Evolutionary conservation across 441 rosid species (phyloP), one percentile per base, ranked within the genome.

Genomic region (Euphorbia neoarborescens): DNA sequence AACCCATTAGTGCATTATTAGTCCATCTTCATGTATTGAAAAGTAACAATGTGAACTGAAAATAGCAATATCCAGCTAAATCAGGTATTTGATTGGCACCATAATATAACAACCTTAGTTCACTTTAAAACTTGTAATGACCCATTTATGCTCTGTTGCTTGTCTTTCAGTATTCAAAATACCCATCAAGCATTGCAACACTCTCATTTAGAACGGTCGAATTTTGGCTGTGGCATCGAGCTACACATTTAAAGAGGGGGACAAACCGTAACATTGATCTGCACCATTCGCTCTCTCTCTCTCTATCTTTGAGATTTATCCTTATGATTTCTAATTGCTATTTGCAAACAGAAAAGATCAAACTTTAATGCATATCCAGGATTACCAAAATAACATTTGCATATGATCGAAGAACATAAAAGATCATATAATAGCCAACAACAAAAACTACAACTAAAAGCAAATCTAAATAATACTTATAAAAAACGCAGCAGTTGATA

Each of bases 141-240:
- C n/a, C 20, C 20, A 15, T 59, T 30, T 28, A 1, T 30, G 22
- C 6, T 20, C 15, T 4, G 40, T 42, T 54, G 30, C 46, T 69
- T 37, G 11, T 42, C 69, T 80, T 42, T 71, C 85, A 94, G 98
- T 94, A 92, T 71, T 88, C 98, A 11, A 94, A 92, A 78, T 94
- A 92, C 69, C 92, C 93, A 32, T 86, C 96, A 40, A 92, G 98
- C 78, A 79, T 90, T 40, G 87, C 99, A 5, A 98, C 98, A 22
- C 84, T 92, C 38, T 92, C 98, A 59, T 94, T 94, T 79, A 94
- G 97, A 98, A 94, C 72, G 99, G 99, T 24, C 90, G 87, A 27
- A 86, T 90, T 27, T 81, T 92, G 80, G 99, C 97, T 76, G 99
- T 94, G 70, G 99, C 97, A n/a, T 94, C 99, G 51, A 92, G 98